Evolutionary conservation across 352 stramenopile species (phyloP).

Genomic region (Phytophthora vignae): DNA sequence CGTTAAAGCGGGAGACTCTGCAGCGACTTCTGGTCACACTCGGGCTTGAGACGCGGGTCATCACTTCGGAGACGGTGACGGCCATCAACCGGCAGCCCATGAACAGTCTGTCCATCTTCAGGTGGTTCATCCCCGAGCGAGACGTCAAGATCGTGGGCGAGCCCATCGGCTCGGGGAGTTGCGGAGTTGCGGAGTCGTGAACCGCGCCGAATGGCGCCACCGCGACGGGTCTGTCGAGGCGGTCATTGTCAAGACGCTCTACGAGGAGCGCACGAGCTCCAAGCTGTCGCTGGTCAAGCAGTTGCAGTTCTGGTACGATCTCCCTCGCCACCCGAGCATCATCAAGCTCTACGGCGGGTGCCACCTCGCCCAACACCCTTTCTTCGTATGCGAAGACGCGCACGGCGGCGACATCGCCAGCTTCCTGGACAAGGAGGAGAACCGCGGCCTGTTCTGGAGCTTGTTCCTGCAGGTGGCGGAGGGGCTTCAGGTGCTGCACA

Average conservation of each 20-base stretch:
- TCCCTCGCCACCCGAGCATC: constrained; percentile 41
- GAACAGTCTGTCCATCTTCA: constrained; percentile 11
- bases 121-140: constrained; percentile 19
- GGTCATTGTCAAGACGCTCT: constrained; percentile 13
- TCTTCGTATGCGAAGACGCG: constrained; percentile 47
- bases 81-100: background rate
- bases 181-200: background rate
- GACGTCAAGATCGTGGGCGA: constrained; percentile 6
- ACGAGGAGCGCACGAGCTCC: background rate
- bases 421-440: constrained; percentile 19
- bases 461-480: constrained; percentile 34
- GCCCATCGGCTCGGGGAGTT: background rate
- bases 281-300: constrained; percentile 31
- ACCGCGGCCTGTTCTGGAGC: constrained; percentile 17
- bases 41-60: background rate
- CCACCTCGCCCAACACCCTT: constrained; percentile 29
- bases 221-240: constrained; percentile 27
- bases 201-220: background rate
- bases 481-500: constrained; percentile 68
- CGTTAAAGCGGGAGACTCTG: constrained; percentile 12
- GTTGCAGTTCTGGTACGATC: constrained; percentile 36
- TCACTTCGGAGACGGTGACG: constrained; percentile 3
- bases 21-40: constrained; percentile 4
- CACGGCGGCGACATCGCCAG: constrained; percentile 21
- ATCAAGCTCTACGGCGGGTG: constrained; percentile 41